Evolutionary conservation across 352 stramenopile genomes (phyloP).

Genomic region (Phytopythium boreale): DNA sequence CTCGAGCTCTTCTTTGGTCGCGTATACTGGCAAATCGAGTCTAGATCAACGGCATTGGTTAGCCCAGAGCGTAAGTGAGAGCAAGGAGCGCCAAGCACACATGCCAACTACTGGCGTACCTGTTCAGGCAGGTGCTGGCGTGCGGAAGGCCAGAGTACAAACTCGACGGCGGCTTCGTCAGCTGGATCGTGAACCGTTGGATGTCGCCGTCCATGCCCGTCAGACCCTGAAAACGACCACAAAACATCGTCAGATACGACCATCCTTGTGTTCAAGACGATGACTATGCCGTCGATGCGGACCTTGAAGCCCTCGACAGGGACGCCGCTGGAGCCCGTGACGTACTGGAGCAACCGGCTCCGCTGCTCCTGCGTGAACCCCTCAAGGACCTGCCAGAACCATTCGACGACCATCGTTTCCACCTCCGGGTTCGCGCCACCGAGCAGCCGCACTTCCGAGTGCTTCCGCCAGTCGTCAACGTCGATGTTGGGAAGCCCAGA

Average conservation of each 20-base stretch:
- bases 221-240: constrained; percentile 29
- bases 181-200: constrained; percentile 72
- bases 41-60: constrained; percentile 16
- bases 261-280: no score
- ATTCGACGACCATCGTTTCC: constrained; percentile 50
- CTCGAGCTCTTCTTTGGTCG: constrained; percentile 88
- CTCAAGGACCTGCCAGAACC: constrained; percentile 82
- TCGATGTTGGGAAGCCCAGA: constrained; percentile 80
- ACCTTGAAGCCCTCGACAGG: constrained; percentile 81
- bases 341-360: constrained; percentile 77
- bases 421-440: constrained; percentile 20
- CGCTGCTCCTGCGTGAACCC: constrained; percentile 54
- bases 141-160: constrained; percentile 62
- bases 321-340: constrained; percentile 77
- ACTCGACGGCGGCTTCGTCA: constrained; percentile 37
- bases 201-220: constrained; percentile 75
- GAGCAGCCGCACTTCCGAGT: constrained; percentile 58
- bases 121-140: constrained; percentile 82
- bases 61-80: not conserved
- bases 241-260: not conserved
- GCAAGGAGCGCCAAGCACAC: not conserved
- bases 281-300: no score
- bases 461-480: constrained; percentile 79
- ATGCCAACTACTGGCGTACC: constrained; percentile 20
- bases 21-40: constrained; percentile 75